Conservation (phyloP, 345 rosid genomes). For the Euphorbia peplus region DNA sequence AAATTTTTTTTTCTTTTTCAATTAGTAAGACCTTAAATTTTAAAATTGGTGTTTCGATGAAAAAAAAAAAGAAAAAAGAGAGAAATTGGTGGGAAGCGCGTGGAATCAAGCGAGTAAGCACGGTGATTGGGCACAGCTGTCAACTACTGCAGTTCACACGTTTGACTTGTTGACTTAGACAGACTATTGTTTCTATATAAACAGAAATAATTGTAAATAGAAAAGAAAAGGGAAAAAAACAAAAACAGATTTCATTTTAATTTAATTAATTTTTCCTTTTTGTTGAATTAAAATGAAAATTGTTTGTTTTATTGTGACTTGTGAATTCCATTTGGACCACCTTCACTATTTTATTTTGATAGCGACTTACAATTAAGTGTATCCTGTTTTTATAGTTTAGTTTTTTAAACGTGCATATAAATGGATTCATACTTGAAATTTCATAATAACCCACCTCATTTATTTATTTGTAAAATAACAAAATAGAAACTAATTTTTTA, state of each 20-base stretch:
- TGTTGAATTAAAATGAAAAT: too few relatives aligned
- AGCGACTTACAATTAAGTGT: neutral
- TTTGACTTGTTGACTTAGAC: slow-evolving; percentile 27
- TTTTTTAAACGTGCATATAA: too few relatives aligned
- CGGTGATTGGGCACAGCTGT: slow-evolving; percentile 23
- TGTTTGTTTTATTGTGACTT: neutral
- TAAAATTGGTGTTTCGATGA: too few relatives aligned
- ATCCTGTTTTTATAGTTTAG: too few relatives aligned
- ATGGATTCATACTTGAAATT: too few relatives aligned
- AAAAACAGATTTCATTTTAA: too few relatives aligned
- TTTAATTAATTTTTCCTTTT: neutral
- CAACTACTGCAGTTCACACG: slow-evolving; percentile 10
- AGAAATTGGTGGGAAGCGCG: neutral
- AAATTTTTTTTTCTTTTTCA: too few relatives aligned
- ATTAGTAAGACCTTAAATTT: too few relatives aligned
- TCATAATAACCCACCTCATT: too few relatives aligned
- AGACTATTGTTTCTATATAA: neutral
- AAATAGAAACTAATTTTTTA: too few relatives aligned
- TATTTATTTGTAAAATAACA: too few relatives aligned
- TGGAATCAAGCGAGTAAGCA: neutral
- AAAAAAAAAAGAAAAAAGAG: neutral
- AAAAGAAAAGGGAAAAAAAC: neutral
- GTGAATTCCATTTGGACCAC: slow-evolving; percentile 1
- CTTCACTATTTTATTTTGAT: neutral
- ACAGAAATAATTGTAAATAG: neutral